Evolutionary conservation across 2,329 filamentous ascomycete species (phyloP), one percentile per base, ranked within the genome.

Genomic region (Penicillium sp.): DNA sequence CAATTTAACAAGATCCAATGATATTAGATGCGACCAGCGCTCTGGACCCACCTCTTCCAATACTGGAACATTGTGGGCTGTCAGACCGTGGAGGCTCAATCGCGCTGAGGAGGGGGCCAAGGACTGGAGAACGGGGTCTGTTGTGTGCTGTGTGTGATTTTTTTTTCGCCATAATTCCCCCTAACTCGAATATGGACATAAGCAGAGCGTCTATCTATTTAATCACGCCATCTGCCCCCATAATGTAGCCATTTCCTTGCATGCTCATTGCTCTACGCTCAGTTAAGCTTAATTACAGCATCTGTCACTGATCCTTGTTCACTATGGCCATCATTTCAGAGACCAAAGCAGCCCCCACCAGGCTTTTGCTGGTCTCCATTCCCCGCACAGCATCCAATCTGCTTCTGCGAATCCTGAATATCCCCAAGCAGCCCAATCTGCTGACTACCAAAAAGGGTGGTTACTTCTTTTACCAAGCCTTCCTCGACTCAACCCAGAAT

Each of bases 371-470:
- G 32, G 21, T 62, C 27, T 58, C 56, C 21, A 22, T 56, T 6
- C 60, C 60, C 2, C 59, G 63, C 27, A 65, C 63, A 1, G 62
- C 60, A 3, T 62, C 59, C 11, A 62, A 65, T 40, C 55, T 65
- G 9, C 49, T 66, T 3, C 4, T 61, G 16, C 62, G 60, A 29
- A 46, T 66, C 8, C 24, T 65, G 10, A 54, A 60, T 21, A 45
- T 65, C 32, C 21, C 51, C 3, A 49, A 62, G 18, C 63, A 65
- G 34, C 59, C 59, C 16, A 44, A 58, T 18, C 10, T 61, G 1
- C n/a, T 52, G 7, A 59, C 57, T 7, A 65, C 49, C 34, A 14
- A 27, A 2, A 49, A 49, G 13, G 57, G 47, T 2, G 63, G 63
- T 1, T 65, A 66, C 31, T 66, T 62, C 54, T 62, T 64, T 51